Percentiles rank a stretch among this genome's conserved stretches.
Conservation (phyloP, 768 basidiomycete species). For the Termitomyces sp. region DNA sequence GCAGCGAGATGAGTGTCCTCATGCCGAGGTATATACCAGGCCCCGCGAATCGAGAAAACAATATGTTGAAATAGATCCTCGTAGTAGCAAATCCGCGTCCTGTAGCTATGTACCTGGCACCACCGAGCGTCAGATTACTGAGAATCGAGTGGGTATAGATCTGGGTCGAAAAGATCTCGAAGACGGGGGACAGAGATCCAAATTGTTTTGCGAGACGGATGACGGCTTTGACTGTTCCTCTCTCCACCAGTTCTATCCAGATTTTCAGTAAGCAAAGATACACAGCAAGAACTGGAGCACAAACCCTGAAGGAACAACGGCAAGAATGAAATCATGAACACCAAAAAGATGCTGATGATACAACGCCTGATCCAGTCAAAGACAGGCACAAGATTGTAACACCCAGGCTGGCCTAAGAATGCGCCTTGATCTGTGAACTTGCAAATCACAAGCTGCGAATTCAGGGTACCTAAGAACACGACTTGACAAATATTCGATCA, state of each 20-base stretch:
- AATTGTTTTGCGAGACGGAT: constrained; percentile 94
- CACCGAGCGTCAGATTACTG: constrained; percentile 95
- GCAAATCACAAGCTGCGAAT: constrained; percentile 77
- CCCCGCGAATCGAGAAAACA: constrained; percentile 98
- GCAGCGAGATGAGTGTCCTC: constrained; percentile 84
- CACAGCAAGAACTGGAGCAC: constrained; percentile 8
- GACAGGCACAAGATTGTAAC: constrained; percentile 91
- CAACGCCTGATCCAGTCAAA: constrained; percentile 95
- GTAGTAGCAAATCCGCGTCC: constrained; percentile 98
- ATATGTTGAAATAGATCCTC: constrained; percentile 88
- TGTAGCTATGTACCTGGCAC: constrained; percentile 97
- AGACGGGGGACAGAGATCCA: constrained; percentile 87
- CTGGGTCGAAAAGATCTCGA: constrained; percentile 98
- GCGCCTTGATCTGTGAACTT: constrained; percentile 67
- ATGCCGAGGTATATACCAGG: constrained; percentile 98
- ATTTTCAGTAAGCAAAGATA: constrained; percentile 15
- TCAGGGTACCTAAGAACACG: constrained; percentile 92
- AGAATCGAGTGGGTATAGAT: constrained; percentile 98
- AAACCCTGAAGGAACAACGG: constrained; percentile 93
- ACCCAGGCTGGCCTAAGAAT: constrained; percentile 76
- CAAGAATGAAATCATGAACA: constrained; percentile 96
- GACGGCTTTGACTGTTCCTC: constrained; percentile 89
- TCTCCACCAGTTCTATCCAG: constrained; percentile 81
- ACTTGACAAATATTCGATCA: constrained; percentile 39
- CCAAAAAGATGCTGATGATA: constrained; percentile 97